Conservation (phyloP, 352 stramenopile species). For the Pythium utonaiense region DNA sequence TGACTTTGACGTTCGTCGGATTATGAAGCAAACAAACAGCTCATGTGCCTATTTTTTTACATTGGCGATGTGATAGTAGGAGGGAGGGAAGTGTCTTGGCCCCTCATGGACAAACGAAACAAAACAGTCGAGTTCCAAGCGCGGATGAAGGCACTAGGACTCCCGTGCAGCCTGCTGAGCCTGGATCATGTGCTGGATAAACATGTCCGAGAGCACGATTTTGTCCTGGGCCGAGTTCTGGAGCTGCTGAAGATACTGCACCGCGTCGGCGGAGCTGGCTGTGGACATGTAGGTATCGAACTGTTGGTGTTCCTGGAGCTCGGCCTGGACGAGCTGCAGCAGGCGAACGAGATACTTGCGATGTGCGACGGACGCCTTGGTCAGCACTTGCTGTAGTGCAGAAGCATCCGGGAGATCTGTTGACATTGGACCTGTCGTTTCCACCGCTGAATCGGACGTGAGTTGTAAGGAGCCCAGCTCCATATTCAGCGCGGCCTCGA, state of each 20-base stretch:
- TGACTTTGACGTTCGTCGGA: no score
- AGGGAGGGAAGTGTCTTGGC: neutral
- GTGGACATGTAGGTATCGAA: constrained; percentile 74
- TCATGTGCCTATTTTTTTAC: constrained; percentile 1
- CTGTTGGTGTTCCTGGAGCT: constrained; percentile 73
- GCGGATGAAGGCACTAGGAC: constrained; percentile 22
- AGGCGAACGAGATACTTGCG: constrained; percentile 69
- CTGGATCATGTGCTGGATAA: constrained; percentile 84
- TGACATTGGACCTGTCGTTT: constrained; percentile 20
- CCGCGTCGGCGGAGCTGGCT: constrained; percentile 76
- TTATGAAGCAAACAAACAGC: no score
- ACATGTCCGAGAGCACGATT: constrained; percentile 80
- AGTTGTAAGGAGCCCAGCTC: constrained; percentile 23
- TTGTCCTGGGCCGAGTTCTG: constrained; percentile 86
- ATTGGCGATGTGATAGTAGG: neutral
- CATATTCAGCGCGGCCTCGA: constrained; percentile 25
- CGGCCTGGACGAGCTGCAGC: constrained; percentile 57
- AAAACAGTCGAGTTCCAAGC: neutral
- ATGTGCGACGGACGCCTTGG: constrained; percentile 55
- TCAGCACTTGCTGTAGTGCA: constrained; percentile 61
- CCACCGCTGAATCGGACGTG: constrained; percentile 9
- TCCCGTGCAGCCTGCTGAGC: constrained; percentile 74
- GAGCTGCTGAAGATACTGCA: constrained; percentile 83
- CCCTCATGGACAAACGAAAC: neutral
- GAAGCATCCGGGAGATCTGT: constrained; percentile 44